Evolutionary conservation across 2,329 filamentous ascomycete species (phyloP).

Genomic region (Torrubiella hemipterigena): DNA sequence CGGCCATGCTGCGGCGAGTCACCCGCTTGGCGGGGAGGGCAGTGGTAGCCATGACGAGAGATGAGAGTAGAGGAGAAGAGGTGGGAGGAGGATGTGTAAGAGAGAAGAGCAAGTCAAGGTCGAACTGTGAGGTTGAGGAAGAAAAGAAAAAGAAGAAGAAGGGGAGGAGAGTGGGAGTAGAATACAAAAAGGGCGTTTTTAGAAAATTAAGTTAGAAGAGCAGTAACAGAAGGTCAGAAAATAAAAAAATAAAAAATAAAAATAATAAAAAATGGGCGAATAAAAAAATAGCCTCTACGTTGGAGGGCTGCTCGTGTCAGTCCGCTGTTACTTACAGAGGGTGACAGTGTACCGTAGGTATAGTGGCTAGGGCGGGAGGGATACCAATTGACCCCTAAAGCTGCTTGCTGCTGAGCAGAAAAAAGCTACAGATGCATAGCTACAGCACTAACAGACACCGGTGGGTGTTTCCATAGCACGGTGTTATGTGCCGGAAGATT

Average conservation of each 20-base stretch:
- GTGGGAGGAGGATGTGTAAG: background rate
- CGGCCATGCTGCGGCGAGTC: slow-evolving; percentile 35
- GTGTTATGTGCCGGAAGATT: too few species aligned
- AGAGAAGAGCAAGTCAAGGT: background rate
- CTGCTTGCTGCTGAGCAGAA: too few species aligned
- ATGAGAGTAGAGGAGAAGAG: slow-evolving; percentile 2
- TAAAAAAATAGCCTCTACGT: background rate
- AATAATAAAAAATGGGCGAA: background rate
- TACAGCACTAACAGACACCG: too few species aligned
- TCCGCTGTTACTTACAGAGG: slow-evolving; percentile 1
- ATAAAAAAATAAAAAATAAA: background rate
- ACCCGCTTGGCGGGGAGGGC: slow-evolving; percentile 29
- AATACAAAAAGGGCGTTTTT: slow-evolving; percentile 2
- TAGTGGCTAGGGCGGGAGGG: too few species aligned
- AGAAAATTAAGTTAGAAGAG: slow-evolving; percentile 1
- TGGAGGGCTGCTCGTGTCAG: background rate
- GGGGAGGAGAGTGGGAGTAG: slow-evolving; percentile 1
- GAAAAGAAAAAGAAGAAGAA: slow-evolving; percentile 1
- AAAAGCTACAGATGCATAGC: too few species aligned
- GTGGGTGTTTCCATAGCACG: too few species aligned
- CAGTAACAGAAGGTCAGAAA: slow-evolving; percentile 3
- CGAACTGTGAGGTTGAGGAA: background rate
- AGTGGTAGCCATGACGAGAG: slow-evolving; percentile 33
- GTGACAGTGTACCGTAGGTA: too few species aligned
- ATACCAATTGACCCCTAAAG: too few species aligned